These are phyloP conservation scores for Glycine latifolia DNA, from an alignment of 306 rosid genomes.

Conservation along the genomic window DNA sequence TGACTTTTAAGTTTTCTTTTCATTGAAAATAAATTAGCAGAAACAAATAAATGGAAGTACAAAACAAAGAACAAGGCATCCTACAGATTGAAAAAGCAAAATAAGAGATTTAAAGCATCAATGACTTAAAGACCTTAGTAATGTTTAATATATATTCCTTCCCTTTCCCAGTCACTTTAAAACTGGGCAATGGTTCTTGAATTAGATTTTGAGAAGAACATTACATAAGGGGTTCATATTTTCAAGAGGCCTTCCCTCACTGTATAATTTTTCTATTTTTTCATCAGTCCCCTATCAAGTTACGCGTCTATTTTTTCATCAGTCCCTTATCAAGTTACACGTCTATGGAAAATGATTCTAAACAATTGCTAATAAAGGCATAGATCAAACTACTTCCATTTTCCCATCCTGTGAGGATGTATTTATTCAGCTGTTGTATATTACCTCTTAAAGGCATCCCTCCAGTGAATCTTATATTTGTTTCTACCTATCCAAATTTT, in stretches of 20 bases:
- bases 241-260: neutral
- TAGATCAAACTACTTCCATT: neutral
- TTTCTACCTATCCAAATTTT: neutral
- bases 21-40: slow-evolving; percentile 11
- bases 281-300: neutral
- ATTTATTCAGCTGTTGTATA: neutral
- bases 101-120: neutral
- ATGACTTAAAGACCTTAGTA: neutral
- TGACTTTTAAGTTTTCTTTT: neutral
- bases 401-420: neutral
- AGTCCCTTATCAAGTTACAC: neutral
- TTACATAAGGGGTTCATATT: neutral
- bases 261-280: neutral
- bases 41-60: neutral
- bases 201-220: neutral
- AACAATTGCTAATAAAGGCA: neutral
- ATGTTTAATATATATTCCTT: neutral
- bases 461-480: neutral
- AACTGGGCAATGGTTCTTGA: neutral
- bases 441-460: neutral
- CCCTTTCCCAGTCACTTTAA: neutral
- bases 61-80: slow-evolving; percentile 10
- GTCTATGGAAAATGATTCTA: neutral
- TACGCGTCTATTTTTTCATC: neutral
- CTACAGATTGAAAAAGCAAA: neutral